Conservation (phyloP, 345 rosid genomes). For the Pelargonium nanum region DNA sequence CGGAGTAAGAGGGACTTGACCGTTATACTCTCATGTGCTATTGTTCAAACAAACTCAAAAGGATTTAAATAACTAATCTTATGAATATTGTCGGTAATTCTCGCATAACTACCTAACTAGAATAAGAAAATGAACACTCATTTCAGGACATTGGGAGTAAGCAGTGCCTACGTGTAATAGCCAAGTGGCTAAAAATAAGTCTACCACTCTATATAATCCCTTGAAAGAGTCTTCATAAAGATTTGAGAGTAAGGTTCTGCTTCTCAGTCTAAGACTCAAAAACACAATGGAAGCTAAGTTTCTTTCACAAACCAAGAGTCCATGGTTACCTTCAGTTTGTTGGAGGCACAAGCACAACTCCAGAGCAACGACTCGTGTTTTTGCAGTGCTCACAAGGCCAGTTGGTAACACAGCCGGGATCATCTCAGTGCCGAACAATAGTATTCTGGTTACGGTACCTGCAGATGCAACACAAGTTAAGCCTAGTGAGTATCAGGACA, state of each 20-base stretch:
- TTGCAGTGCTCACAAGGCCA: neutral
- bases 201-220: too few species aligned
- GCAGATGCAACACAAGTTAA: neutral
- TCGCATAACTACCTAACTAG: too few species aligned
- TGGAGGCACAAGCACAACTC: neutral
- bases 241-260: neutral
- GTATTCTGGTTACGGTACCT: neutral
- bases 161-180: too few species aligned
- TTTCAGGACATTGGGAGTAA: too few species aligned
- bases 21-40: too few species aligned
- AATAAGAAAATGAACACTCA: too few species aligned
- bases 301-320: neutral
- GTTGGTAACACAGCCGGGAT: neutral
- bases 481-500: conserved; percentile 32
- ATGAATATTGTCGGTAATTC: too few species aligned
- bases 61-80: too few species aligned
- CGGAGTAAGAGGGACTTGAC: too few species aligned
- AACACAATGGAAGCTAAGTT: neutral
- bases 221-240: neutral
- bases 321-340: neutral
- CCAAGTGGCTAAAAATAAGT: too few species aligned
- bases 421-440: neutral
- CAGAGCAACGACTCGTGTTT: neutral
- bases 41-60: too few species aligned
- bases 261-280: too few species aligned